phyloP scores from a whole-genome alignment of 768 basidiomycete genomes.

The Amanita brunnescens region DNA sequence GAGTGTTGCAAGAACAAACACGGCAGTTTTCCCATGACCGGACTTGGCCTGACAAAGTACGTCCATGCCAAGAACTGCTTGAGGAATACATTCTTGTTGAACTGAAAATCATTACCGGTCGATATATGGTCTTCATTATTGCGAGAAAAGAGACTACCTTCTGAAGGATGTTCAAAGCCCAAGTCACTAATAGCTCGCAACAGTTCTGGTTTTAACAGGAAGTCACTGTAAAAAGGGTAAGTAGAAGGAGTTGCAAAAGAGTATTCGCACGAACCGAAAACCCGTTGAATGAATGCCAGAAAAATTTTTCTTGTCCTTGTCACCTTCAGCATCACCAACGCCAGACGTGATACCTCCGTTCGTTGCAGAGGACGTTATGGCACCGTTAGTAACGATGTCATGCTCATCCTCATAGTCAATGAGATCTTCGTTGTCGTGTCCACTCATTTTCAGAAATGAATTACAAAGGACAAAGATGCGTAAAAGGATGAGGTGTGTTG shows the following conservation, averaged over 20 bases:
- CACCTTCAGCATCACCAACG: conserved; percentile 47
- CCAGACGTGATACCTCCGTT: conserved; percentile 41
- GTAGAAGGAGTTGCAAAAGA: conserved; percentile 5
- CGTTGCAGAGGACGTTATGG: conserved; percentile 32
- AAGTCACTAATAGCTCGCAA: conserved; percentile 96
- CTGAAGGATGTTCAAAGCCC: conserved; percentile 99
- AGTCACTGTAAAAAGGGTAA: conserved; percentile 56
- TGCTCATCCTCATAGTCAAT: conserved; percentile 94
- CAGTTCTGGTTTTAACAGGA: conserved; percentile 94
- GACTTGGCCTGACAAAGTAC: conserved; percentile 99
- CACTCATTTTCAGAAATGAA: conserved; percentile 46
- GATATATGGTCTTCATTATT: neutral
- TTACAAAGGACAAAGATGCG: neutral
- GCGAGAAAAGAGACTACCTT: conserved; percentile 52
- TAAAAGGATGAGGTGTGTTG: conserved; percentile 12
- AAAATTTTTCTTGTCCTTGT: conserved; percentile 95
- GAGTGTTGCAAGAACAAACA: conserved; percentile 95
- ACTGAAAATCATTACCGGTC: conserved; percentile 39
- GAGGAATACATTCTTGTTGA: conserved; percentile 99
- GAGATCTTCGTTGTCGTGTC: conserved; percentile 83
- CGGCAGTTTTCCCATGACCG: conserved; percentile 97
- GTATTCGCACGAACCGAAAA: conserved; percentile 61
- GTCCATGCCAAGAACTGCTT: conserved; percentile 99
- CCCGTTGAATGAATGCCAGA: conserved; percentile 99
- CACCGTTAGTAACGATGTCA: conserved; percentile 60